These are phyloP conservation scores for Hanseniaspora vineae DNA, from an alignment of 805 yeast species.

Conservation along the genomic window DNA sequence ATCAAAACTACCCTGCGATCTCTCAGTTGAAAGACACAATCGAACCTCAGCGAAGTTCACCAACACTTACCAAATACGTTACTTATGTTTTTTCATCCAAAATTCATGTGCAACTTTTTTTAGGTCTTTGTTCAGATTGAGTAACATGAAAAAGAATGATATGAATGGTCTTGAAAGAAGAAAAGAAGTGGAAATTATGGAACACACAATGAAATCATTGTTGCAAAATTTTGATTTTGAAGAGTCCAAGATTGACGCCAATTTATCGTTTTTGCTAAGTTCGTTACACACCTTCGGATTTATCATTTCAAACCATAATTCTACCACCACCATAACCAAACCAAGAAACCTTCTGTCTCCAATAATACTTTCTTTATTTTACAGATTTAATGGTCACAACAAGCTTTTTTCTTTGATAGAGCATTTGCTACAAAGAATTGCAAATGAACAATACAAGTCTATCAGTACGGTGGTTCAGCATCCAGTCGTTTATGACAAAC, in stretches of 20 bases:
- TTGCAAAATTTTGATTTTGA: constrained; percentile 16
- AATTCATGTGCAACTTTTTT: constrained; percentile 30
- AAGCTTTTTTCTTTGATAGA: constrained; percentile 13
- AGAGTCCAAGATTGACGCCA: constrained; percentile 10
- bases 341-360: constrained; percentile 23
- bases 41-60: constrained; percentile 47
- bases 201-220: constrained; percentile 20
- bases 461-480: constrained; percentile 26
- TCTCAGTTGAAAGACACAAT: constrained; percentile 23
- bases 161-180: constrained; percentile 24
- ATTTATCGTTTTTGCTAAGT: background rate
- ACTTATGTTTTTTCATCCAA: constrained; percentile 37
- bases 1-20: constrained; percentile 28
- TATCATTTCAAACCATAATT: constrained; percentile 21
- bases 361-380: constrained; percentile 32
- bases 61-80: constrained; percentile 45
- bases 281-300: background rate
- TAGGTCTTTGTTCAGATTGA: constrained; percentile 31
- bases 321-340: constrained; percentile 18
- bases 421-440: constrained; percentile 13
- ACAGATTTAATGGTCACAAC: constrained; percentile 37
- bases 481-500: constrained; percentile 20
- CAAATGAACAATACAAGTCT: constrained; percentile 15
- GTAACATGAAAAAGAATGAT: constrained; percentile 29
- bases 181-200: constrained; percentile 29